phyloP scores from a whole-genome alignment of 1,284 basidiomycete genomes.

The Rhizoctonia solani region DNA sequence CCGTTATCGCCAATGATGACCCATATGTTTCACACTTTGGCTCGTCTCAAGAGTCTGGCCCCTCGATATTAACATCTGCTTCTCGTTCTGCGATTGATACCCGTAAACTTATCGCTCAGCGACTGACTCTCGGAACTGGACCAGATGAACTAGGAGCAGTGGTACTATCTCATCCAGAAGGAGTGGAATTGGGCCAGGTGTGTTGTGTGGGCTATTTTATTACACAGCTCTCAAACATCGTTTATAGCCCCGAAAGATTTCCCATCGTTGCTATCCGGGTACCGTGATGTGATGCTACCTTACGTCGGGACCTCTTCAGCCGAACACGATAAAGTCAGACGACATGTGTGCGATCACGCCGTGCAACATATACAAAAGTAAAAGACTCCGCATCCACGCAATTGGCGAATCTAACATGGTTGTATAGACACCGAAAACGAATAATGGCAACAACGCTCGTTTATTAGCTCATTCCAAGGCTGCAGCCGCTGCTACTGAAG shows the following conservation, averaged over 20 bases:
- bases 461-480: conserved; percentile 35
- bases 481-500: conserved; percentile 31
- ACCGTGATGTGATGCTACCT: conserved; percentile 26
- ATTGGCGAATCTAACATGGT: background rate
- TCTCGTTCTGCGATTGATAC: conserved; percentile 16
- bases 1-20: conserved; percentile 1
- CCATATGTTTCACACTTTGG: conserved; percentile 31
- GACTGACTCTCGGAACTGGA: background rate
- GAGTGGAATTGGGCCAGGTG: background rate
- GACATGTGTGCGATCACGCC: conserved; percentile 20
- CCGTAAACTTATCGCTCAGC: conserved; percentile 17
- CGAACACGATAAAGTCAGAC: conserved; percentile 19
- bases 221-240: background rate
- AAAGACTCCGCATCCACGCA: background rate
- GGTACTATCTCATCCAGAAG: background rate
- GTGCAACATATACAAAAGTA: conserved; percentile 16
- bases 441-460: conserved; percentile 37
- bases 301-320: conserved; percentile 27
- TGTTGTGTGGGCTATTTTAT: background rate
- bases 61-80: conserved; percentile 2
- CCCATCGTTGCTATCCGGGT: conserved; percentile 8
- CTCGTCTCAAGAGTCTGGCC: background rate
- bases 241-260: background rate
- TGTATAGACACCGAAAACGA: conserved; percentile 22
- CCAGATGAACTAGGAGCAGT: conserved; percentile 16